These are phyloP conservation scores for Mycena olivaceomarginata DNA, from an alignment of 768 basidiomycete genomes.

Conservation along the genomic window DNA sequence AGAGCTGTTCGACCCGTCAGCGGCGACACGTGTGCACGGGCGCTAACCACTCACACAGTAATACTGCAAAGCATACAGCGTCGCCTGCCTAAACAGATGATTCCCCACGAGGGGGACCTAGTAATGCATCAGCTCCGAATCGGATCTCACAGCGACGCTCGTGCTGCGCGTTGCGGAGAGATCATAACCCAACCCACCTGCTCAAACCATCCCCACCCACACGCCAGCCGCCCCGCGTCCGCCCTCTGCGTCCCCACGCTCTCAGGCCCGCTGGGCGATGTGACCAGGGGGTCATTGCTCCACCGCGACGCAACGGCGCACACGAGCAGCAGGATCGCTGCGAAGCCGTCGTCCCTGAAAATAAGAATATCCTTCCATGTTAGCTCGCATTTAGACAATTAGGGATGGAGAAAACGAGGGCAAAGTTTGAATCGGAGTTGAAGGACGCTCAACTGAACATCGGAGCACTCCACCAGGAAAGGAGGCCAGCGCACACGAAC, in stretches of 20 bases:
- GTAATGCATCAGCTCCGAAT: slow-evolving; percentile 3
- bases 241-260: slow-evolving; percentile 62
- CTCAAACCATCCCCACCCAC: slow-evolving; percentile 81
- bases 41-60: slow-evolving; percentile 66
- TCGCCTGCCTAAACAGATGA: slow-evolving; percentile 76
- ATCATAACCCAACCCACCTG: slow-evolving; percentile 63
- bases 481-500: not conserved
- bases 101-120: slow-evolving; percentile 73
- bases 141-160: slow-evolving; percentile 4
- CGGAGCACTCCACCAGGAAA: slow-evolving; percentile 3
- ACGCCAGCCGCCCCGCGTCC: slow-evolving; percentile 62
- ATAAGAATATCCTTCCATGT: not conserved
- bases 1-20: slow-evolving; percentile 54
- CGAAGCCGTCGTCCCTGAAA: slow-evolving; percentile 69
- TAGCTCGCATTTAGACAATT: slow-evolving; percentile 3
- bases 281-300: slow-evolving; percentile 74
- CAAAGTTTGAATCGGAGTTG: slow-evolving; percentile 7
- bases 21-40: slow-evolving; percentile 45
- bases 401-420: slow-evolving; percentile 1
- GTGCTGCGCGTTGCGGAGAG: slow-evolving; percentile 1
- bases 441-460: slow-evolving; percentile 6
- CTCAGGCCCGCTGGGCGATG: slow-evolving; percentile 57
- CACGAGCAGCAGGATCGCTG: slow-evolving; percentile 76
- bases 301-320: slow-evolving; percentile 81
- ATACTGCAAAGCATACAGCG: slow-evolving; percentile 84